phyloP scores from a whole-genome alignment of 1,139 yeast species.

The Debaryomyces robertsiae region DNA sequence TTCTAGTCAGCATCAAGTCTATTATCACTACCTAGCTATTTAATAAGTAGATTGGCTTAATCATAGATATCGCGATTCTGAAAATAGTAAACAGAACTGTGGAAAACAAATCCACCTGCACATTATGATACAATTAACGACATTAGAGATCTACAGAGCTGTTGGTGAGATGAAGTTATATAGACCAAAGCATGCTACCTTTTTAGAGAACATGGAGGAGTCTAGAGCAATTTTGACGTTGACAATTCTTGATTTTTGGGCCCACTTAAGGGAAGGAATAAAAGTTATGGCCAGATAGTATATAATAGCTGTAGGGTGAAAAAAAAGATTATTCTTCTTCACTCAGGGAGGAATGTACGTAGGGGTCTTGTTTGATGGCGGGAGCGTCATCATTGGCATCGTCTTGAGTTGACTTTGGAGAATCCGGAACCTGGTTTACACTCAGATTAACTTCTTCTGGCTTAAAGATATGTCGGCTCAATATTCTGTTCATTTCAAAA shows the following conservation, averaged over 20 bases:
- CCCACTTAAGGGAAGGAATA: too few species aligned
- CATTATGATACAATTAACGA: not conserved
- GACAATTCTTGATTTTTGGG: too few species aligned
- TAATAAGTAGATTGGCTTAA: too few species aligned
- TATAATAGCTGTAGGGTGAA: not conserved
- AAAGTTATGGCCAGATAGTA: not conserved
- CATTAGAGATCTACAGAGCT: too few species aligned
- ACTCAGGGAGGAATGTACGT: not conserved
- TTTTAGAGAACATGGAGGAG: too few species aligned
- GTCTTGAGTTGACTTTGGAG: conserved; percentile 11
- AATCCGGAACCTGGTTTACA: conserved; percentile 2
- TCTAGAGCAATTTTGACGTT: too few species aligned
- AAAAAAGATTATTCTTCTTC: not conserved
- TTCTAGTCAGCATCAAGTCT: conserved; percentile 16
- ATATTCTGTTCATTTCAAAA: conserved; percentile 67
- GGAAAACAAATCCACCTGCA: not conserved
- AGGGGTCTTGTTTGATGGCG: not conserved
- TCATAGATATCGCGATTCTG: not conserved
- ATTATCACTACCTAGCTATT: not conserved
- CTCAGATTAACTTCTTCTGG: conserved; percentile 34
- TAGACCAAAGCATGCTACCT: too few species aligned
- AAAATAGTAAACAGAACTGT: conserved; percentile 1
- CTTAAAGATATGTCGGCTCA: conserved; percentile 54
- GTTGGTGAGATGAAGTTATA: too few species aligned
- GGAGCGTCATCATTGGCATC: conserved; percentile 2